Base-by-base conservation (phyloP, 2,329 filamentous ascomycete species). In the Raffaelea deltoideospora region DNA sequence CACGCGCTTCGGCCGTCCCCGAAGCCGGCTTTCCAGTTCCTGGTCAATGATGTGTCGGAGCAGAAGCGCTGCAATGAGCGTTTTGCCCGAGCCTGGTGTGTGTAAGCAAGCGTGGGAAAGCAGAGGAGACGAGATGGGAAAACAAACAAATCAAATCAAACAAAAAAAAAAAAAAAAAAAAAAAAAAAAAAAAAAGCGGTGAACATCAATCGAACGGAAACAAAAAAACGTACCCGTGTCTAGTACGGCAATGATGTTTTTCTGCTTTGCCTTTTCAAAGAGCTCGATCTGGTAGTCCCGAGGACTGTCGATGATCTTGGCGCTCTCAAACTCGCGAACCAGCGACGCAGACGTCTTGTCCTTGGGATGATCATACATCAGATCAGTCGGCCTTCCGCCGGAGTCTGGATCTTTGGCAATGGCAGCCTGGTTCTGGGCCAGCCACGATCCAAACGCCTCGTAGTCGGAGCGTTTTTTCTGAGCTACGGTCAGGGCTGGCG, bases 251-350 rank as follows among this genome's bases (percentile, higher is more conserved):
- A 98, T 93, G 8, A 79, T 81, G 51, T 98, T 98, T 46, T 78
- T 71, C 35, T 69, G 52, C 51, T 90, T 94, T 4, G 90, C 88
- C 44, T 72, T 72, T 53, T 95, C 84, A 49, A 90, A 96, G 0
- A 98, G 67, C 52, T 96, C 88, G 11, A 83, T 62, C 53, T 98
- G 90, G 50, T 96, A 98, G 49, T 94, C 85, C 34, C 88, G 70
- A 1, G 87, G 84, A 37, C 76, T 79, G 10, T 75, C 69, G 41
- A 90, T 86, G 37, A 85, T 82, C 26, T 58, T 62, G 18, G 33
- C 15, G 33, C 53, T 57, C 27, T 60, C 58, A 34, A 52, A 55
- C 11, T 57, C 50, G 29, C 45, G 50, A 11, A 60, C 46, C 15
- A 64, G 45, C 11, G 49, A 45, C 5, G 50, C 46, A 10, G 51